Base-by-base conservation (phyloP, 2,329 filamentous ascomycete genomes). In the Ophiocordyceps robertsii region DNA sequence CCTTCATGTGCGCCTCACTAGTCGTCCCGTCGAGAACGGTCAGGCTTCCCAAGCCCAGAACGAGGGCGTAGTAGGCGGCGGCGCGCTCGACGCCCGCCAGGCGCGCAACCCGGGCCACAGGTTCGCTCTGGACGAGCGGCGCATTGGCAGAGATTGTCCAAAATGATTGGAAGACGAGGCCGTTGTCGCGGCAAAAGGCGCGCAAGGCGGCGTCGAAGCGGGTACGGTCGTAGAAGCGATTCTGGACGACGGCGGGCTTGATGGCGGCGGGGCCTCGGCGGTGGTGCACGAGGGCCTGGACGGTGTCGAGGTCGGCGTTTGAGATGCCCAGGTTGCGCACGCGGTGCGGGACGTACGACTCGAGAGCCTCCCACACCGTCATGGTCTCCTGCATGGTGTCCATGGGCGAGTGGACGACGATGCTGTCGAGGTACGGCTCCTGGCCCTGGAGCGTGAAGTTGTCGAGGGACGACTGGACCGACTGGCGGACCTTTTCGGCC, bases 251-350 rank as follows among this genome's bases (percentile, higher is more conserved):
- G 1, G 72, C 66, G 1, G 67, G 67, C 46, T 62, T 64, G 36
- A 66, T 46, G 0, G 51, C 60, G 4, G 66, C 64, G 16, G 62
- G 53, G 45, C 9, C 24, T 6, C 24, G n/a, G n/a, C n/a, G n/a
- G n/a, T n/a, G n/a, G n/a, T n/a, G 24, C 24, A 69, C 67, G 1
- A 88, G 61, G 5, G 62, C 59, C 41, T 70, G 56, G 1, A 92
- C 66, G 2, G 75, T 59, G 0, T 67, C 56, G 2, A 82, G 60
- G n/a, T 68, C 64, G n/a, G 75, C 73, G 58, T 92, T 92, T 42
- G 82, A 87, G 43, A 92, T 80, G 35, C 86, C 86, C 8, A 92
- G 66, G 29, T 75, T 68, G 35, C 76, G 77, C 47, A 89, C 77
- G 37, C 53, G 59, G 50, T 70, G 56, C 0, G 83, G 82, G 1